A percentile compares a stretch with the other conserved stretches of the same genome.
Evolutionary conservation across 129 eudicot species (phyloP).

Genomic region (Gnaphalium uliginosum): DNA sequence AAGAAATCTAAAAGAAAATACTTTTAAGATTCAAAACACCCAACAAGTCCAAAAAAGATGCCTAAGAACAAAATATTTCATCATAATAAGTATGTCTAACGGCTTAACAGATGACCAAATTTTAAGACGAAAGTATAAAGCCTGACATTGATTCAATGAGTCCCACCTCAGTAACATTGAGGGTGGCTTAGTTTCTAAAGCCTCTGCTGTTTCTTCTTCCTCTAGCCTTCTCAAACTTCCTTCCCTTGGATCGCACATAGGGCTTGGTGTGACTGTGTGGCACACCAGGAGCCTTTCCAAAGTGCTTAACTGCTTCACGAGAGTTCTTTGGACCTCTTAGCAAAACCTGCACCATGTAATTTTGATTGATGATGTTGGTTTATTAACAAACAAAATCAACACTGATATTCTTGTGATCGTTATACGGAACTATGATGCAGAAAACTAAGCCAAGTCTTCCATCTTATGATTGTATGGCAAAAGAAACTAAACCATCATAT

Average conservation of each 20-base stretch:
- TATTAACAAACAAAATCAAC: neutral
- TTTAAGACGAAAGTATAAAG: neutral
- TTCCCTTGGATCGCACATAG: conserved; percentile 78
- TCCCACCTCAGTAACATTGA: neutral
- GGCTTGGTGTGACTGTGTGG: conserved; percentile 97
- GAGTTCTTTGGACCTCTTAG: conserved; percentile 81
- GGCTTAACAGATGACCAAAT: conserved; percentile 11
- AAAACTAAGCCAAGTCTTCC: neutral
- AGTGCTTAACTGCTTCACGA: conserved; percentile 85
- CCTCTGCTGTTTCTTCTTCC: conserved; percentile 91
- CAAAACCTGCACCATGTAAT: conserved; percentile 47
- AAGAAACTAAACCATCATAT: neutral
- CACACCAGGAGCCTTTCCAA: conserved; percentile 94
- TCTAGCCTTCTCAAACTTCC: conserved; percentile 85
- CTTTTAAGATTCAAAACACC: conserved; percentile 4
- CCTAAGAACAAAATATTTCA: conserved; percentile 13
- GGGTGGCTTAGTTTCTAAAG: conserved; percentile 51
- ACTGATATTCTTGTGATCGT: no score
- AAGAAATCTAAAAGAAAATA: conserved; percentile 10
- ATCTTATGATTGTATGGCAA: neutral
- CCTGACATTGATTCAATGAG: neutral
- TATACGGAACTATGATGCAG: neutral
- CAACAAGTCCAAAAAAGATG: conserved; percentile 3
- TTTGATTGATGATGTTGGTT: neutral
- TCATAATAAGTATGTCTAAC: conserved; percentile 11